phyloP scores from a whole-genome alignment of 2,329 filamentous ascomycete genomes.

The Sarocladium oryzae region DNA sequence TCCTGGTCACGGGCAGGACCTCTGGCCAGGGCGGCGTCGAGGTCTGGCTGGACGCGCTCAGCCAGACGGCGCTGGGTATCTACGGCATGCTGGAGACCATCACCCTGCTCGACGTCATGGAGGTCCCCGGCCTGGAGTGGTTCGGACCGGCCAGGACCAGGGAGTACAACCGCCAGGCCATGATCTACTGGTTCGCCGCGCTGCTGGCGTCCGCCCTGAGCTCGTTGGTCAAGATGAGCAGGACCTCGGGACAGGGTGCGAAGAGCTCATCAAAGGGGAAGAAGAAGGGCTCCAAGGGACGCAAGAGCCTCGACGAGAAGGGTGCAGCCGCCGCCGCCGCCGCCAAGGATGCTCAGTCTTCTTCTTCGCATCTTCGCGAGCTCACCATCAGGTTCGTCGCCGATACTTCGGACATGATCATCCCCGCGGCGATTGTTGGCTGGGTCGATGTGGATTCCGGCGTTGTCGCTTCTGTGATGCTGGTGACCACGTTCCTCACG shows the following conservation, averaged over 20 bases:
- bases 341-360: conserved; percentile 23
- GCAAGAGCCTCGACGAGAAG: conserved; percentile 14
- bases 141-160: conserved; percentile 44
- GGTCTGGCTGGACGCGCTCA: conserved; percentile 46
- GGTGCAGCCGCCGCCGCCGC: conserved; percentile 15
- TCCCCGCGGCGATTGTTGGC: conserved; percentile 54
- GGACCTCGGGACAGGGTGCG: conserved; percentile 20
- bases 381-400: conserved; percentile 45
- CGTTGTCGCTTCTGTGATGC: conserved; percentile 51
- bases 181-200: conserved; percentile 64
- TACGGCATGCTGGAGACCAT: conserved; percentile 62
- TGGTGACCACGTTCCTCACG: conserved; percentile 56
- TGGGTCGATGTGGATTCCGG: conserved; percentile 50
- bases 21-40: conserved; percentile 20
- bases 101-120: conserved; percentile 50
- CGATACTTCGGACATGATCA: conserved; percentile 54
- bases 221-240: conserved; percentile 35
- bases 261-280: conserved; percentile 11
- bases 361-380: conserved; percentile 19
- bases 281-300: conserved; percentile 21
- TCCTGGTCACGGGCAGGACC: conserved; percentile 27
- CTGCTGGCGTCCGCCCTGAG: conserved; percentile 45
- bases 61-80: conserved; percentile 55
- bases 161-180: conserved; percentile 50
- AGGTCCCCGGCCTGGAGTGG: conserved; percentile 37